Percentiles rank a stretch among this genome's conserved stretches.
Conservation (phyloP, 495 filamentous ascomycete species). For the Trichocladium uniseriatum region DNA sequence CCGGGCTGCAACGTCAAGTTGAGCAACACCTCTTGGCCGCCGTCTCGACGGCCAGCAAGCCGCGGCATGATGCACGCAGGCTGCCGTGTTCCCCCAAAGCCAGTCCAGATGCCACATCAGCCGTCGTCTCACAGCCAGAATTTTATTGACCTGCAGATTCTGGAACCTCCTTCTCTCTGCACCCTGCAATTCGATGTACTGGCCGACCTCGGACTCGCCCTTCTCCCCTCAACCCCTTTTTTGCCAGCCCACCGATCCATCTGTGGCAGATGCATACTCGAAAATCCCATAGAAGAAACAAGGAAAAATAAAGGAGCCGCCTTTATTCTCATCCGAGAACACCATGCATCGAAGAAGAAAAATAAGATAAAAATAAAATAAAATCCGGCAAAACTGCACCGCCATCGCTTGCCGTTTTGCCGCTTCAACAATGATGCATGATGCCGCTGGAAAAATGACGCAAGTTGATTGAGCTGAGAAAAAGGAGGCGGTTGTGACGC, state of each 20-base stretch:
- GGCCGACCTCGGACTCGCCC: background rate
- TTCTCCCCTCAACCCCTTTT: conserved; percentile 1
- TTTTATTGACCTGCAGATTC: background rate
- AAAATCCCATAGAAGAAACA: background rate
- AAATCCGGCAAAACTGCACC: too few species aligned
- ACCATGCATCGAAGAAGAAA: background rate
- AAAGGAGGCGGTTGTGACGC: background rate
- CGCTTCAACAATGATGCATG: background rate
- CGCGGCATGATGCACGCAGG: background rate
- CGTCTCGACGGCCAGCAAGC: too few species aligned
- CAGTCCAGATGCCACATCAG: background rate
- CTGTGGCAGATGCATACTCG: background rate
- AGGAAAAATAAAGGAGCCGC: background rate
- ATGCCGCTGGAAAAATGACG: background rate
- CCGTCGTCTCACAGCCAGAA: too few species aligned
- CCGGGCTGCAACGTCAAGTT: too few species aligned
- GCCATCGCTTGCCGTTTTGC: background rate
- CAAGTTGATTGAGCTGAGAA: background rate
- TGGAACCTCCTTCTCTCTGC: background rate
- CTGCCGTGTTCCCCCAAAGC: background rate
- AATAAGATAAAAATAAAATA: background rate
- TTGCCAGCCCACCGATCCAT: background rate
- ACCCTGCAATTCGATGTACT: background rate
- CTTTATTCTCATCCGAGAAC: background rate
- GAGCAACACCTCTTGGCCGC: too few species aligned